Conservation (phyloP, 1,284 basidiomycete genomes). For the Ceratobasidium sp. region DNA sequence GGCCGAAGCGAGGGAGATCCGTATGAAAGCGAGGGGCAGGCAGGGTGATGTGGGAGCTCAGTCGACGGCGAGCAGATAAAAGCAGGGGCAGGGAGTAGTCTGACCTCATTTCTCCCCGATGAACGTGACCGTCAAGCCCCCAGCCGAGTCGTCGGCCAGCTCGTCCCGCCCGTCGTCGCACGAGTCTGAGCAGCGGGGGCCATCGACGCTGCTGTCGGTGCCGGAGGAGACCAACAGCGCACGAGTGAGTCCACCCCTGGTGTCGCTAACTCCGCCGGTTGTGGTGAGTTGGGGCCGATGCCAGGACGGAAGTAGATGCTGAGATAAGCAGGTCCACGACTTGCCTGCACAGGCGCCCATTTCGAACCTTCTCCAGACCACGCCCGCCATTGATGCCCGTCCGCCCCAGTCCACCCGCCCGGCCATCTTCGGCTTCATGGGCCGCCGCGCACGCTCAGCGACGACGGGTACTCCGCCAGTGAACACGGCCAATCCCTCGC, state of each 20-base stretch:
- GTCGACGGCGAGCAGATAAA: slow-evolving; percentile 10
- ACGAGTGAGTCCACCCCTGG: slow-evolving; percentile 9
- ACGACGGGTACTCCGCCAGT: slow-evolving; percentile 35
- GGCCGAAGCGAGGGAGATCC: slow-evolving; percentile 16
- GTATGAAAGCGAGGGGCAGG: slow-evolving; percentile 23
- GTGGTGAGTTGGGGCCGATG: slow-evolving; percentile 35
- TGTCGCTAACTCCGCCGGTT: slow-evolving; percentile 24
- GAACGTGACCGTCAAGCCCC: slow-evolving; percentile 8
- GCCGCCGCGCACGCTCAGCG: slow-evolving; percentile 43
- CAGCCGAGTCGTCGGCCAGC: slow-evolving; percentile 2
- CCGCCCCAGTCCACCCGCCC: slow-evolving; percentile 39
- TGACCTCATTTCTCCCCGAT: slow-evolving; percentile 15
- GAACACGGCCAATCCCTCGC: slow-evolving; percentile 1
- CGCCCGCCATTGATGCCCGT: slow-evolving; percentile 6
- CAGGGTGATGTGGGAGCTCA: slow-evolving; percentile 18
- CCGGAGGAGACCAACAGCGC: background rate
- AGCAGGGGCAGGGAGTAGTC: background rate
- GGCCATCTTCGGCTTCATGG: slow-evolving; percentile 46
- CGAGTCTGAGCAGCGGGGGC: slow-evolving; percentile 14
- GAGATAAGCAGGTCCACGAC: slow-evolving; percentile 24
- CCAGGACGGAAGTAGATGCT: slow-evolving; percentile 41
- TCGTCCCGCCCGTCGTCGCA: slow-evolving; percentile 20
- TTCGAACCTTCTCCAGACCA: slow-evolving; percentile 37
- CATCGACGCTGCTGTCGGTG: background rate
- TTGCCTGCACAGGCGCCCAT: slow-evolving; percentile 25